Percentiles rank a stretch among this genome's conserved stretches.
phyloP scores from a whole-genome alignment of 2,329 filamentous ascomycete genomes.

The Chrysoporthe austroafricana region DNA sequence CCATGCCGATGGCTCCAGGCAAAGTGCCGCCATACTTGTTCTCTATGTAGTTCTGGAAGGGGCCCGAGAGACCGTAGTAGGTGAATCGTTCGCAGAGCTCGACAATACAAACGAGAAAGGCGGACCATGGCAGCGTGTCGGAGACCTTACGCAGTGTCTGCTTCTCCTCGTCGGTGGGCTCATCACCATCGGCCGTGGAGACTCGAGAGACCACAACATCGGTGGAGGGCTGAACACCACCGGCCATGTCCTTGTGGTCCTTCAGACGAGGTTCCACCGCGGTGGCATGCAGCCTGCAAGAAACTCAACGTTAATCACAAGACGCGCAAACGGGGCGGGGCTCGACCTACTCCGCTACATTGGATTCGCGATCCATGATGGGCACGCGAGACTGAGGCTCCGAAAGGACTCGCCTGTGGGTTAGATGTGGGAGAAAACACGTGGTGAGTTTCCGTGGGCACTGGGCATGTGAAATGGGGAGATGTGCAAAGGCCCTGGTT shows the following conservation, averaged over 20 bases:
- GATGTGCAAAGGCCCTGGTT: conserved; percentile 1
- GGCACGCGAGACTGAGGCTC: not conserved
- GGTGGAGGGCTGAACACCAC: conserved; percentile 18
- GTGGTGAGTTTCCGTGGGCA: not conserved
- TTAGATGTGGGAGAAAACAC: not conserved
- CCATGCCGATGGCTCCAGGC: conserved; percentile 26
- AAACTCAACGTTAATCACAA: not conserved
- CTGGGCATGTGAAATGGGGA: conserved; percentile 1
- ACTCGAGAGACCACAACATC: conserved; percentile 8
- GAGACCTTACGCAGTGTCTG: conserved; percentile 26
- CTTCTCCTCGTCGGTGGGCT: conserved; percentile 26
- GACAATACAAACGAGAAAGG: conserved; percentile 28
- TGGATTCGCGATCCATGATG: conserved; percentile 27
- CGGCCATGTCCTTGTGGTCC: conserved; percentile 28
- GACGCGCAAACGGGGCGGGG: not conserved
- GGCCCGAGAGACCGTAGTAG: conserved; percentile 29
- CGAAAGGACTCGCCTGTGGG: not conserved
- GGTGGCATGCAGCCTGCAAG: conserved; percentile 20
- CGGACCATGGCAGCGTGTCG: conserved; percentile 28
- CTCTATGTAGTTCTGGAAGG: conserved; percentile 28
- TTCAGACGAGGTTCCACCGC: conserved; percentile 20
- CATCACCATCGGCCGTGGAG: conserved; percentile 21
- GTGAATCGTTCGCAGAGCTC: conserved; percentile 28
- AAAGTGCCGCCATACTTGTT: conserved; percentile 13
- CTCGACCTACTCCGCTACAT: conserved; percentile 23